A percentile compares a stretch with the other conserved stretches of the same genome.
Conservation (phyloP, 768 basidiomycete genomes). For the Lactarius sanguifluus region DNA sequence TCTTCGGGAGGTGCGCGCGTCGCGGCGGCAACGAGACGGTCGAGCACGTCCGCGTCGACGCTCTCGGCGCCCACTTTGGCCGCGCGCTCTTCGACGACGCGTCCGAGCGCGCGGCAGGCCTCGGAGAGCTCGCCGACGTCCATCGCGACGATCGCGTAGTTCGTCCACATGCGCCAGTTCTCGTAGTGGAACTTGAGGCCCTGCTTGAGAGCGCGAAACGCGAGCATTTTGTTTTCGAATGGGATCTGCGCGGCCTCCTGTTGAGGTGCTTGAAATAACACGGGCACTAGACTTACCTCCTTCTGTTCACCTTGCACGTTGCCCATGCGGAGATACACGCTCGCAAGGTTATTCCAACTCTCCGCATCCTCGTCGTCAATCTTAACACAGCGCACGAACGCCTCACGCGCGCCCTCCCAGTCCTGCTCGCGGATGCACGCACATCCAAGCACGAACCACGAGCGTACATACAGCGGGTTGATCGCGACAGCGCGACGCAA, state of each 20-base stretch:
- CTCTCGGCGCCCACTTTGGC: slow-evolving; percentile 49
- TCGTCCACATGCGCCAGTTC: slow-evolving; percentile 98
- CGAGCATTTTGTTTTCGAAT: slow-evolving; percentile 78
- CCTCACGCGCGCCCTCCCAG: slow-evolving; percentile 81
- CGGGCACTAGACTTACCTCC: slow-evolving; percentile 29
- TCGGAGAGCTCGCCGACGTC: slow-evolving; percentile 93
- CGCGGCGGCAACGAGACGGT: slow-evolving; percentile 85
- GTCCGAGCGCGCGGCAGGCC: slow-evolving; percentile 76
- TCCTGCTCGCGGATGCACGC: slow-evolving; percentile 77
- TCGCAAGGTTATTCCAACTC: slow-evolving; percentile 98
- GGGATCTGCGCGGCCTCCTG: slow-evolving; percentile 40
- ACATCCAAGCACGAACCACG: slow-evolving; percentile 98
- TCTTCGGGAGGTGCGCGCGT: slow-evolving; percentile 51
- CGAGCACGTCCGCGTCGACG: slow-evolving; percentile 86
- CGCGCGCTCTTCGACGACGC: slow-evolving; percentile 77
- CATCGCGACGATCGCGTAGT: slow-evolving; percentile 92
- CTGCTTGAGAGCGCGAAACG: slow-evolving; percentile 89
- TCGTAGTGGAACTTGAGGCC: slow-evolving; percentile 83
- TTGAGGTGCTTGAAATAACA: too few relatives aligned
- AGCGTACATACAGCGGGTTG: slow-evolving; percentile 81
- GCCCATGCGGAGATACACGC: slow-evolving; percentile 85
- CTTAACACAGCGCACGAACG: slow-evolving; percentile 81
- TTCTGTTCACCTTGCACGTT: slow-evolving; percentile 34
- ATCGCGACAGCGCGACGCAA: slow-evolving; percentile 78
- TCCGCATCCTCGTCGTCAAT: slow-evolving; percentile 97